Base-by-base conservation (phyloP, 2,329 filamentous ascomycete genomes). In the Coniochaeta sp. region DNA sequence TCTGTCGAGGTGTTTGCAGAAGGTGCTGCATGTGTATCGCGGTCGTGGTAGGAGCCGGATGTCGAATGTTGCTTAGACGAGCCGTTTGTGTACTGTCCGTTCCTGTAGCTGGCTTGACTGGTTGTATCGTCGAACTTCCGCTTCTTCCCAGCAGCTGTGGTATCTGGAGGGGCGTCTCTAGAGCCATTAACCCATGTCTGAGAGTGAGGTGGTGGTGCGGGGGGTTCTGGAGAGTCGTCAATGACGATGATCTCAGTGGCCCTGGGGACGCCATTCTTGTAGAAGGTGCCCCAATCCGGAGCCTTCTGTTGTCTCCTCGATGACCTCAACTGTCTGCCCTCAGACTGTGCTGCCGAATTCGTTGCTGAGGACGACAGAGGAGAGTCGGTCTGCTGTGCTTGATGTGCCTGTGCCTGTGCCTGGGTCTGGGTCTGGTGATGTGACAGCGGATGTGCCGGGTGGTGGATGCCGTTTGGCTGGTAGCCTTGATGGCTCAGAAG, bases 171-270 rank as follows among this genome's bases (percentile, higher is more conserved):
- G 48, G 67, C 18, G 24, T 20, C 14, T 24, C 18, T 18, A 13
- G 28, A 9, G 45, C 45, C 38, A 22, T 42, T 42, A 22, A 42
- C 38, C 38, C 12, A 24, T 24, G 38, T 3, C 20, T 13, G 38
- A 26, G 38, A 18, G n/a, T 47, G 27, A 47, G 45, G 45, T 22
- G 47, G 20, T 6, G 47, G 28, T 35, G 22, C 16, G 61, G 53
- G 79, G 75, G 52, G 76, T 53, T 80, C 77, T 48, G 86, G 86
- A 4, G 82, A 83, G 66, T 91, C 86, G 57, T 87, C 83, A 61
- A 94, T 94, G 61, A 92, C 83, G 63, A 94, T 92, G 64, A 94
- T 83, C 71, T 94, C 89, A 65, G 89, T 86, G 26, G 26, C 45
- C 20, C 31, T 8, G 22, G 89, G 89, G 24, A 91, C 72, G 4